phyloP scores from a whole-genome alignment of 768 basidiomycete species.

The Leccinum obscurum region DNA sequence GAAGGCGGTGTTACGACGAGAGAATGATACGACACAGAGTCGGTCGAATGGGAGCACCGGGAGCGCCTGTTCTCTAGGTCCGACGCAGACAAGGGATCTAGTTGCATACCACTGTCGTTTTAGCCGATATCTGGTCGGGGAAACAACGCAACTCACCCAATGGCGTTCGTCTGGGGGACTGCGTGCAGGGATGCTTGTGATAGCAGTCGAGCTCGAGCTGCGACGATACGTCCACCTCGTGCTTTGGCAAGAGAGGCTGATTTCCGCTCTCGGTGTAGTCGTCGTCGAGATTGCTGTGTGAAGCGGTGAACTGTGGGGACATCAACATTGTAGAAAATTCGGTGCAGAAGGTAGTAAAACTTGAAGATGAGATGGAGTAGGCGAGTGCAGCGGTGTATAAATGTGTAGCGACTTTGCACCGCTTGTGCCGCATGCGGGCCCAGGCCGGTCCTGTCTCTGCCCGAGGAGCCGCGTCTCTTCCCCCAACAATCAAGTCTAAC shows the following conservation, averaged over 20 bases:
- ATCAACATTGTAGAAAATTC: slow-evolving; percentile 20
- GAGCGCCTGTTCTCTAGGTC: slow-evolving; percentile 19
- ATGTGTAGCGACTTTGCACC: slow-evolving; percentile 25
- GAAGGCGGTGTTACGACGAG: slow-evolving; percentile 5
- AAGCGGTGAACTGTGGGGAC: slow-evolving; percentile 10
- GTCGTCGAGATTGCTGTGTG: slow-evolving; percentile 3
- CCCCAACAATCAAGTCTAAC: neutral
- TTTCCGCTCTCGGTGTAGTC: slow-evolving; percentile 12
- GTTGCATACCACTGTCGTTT: slow-evolving; percentile 5
- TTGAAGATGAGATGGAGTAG: slow-evolving; percentile 15
- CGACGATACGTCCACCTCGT: slow-evolving; percentile 15
- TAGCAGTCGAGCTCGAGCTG: slow-evolving; percentile 22
- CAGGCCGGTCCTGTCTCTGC: slow-evolving; percentile 9
- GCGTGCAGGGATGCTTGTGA: slow-evolving; percentile 14
- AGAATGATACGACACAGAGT: slow-evolving; percentile 10
- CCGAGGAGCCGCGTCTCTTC: slow-evolving; percentile 2
- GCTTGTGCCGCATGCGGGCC: slow-evolving; percentile 24
- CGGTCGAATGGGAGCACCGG: slow-evolving; percentile 4
- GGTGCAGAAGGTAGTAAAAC: slow-evolving; percentile 7
- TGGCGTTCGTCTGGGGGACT: slow-evolving; percentile 18
- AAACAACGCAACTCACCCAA: slow-evolving; percentile 26
- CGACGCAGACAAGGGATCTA: slow-evolving; percentile 31
- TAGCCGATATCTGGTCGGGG: neutral
- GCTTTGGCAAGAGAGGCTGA: slow-evolving; percentile 21
- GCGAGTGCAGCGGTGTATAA: slow-evolving; percentile 23